Conservation (phyloP, 2,329 filamentous ascomycete genomes). For the Colletotrichum sp. region DNA sequence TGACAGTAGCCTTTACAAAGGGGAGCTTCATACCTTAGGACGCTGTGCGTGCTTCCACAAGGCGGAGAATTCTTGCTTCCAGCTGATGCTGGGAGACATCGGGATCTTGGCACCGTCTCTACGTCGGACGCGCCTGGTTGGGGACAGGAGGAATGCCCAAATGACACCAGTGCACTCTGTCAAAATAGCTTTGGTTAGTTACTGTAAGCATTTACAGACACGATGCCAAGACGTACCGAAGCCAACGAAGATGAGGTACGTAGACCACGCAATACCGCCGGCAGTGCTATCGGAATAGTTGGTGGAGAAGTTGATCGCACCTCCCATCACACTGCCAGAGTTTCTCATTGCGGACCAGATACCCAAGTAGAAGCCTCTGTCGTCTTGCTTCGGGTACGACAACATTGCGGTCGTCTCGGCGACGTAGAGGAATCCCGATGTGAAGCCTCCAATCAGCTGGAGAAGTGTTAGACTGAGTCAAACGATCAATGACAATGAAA, state of each 20-base stretch:
- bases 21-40: slow-evolving; percentile 19
- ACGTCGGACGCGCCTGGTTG: slow-evolving; percentile 31
- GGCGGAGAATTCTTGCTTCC: slow-evolving; percentile 26
- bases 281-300: slow-evolving; percentile 34
- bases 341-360: slow-evolving; percentile 30
- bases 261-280: slow-evolving; percentile 29
- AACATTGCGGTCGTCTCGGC: slow-evolving; percentile 31
- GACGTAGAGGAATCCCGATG: slow-evolving; percentile 28
- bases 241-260: slow-evolving; percentile 33
- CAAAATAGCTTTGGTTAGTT: neutral
- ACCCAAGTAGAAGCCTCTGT: slow-evolving; percentile 20
- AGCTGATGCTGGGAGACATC: slow-evolving; percentile 23
- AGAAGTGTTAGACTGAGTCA: neutral
- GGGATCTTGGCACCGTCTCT: slow-evolving; percentile 29
- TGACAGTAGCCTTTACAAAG: neutral
- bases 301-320: slow-evolving; percentile 51
- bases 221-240: slow-evolving; percentile 17
- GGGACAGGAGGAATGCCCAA: slow-evolving; percentile 29
- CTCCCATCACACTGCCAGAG: slow-evolving; percentile 41
- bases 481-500: fast-evolving
- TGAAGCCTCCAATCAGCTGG: slow-evolving; percentile 14
- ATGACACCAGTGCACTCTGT: slow-evolving; percentile 29
- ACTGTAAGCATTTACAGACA: fast-evolving
- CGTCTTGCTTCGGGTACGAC: slow-evolving; percentile 22
- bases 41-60: slow-evolving; percentile 24